Percentiles rank a stretch among this genome's conserved stretches.
Conservation (phyloP, 1,139 yeast species). For the Lodderomyces pseudojiufengensis region DNA sequence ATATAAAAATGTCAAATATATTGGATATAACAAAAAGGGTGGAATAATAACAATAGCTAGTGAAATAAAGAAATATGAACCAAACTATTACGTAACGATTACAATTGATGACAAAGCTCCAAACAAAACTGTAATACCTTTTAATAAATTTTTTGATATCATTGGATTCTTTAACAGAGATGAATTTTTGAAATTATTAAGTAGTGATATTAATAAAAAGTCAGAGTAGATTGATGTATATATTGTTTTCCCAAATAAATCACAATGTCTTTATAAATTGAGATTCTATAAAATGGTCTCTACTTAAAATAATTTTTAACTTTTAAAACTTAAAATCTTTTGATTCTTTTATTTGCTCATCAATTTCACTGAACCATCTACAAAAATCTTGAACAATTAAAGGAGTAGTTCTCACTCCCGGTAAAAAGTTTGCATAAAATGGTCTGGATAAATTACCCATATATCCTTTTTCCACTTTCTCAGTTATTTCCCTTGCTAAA, state of each 20-base stretch:
- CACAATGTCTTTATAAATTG: too few relatives aligned
- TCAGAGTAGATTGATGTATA: not conserved
- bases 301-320: too few relatives aligned
- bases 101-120: conserved; percentile 28
- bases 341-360: conserved; percentile 25
- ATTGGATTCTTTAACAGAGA: conserved; percentile 45
- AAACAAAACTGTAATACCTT: conserved; percentile 24
- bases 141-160: conserved; percentile 44
- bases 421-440: conserved; percentile 56
- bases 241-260: too few relatives aligned
- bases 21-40: conserved; percentile 44
- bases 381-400: conserved; percentile 39
- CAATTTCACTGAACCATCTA: conserved; percentile 55
- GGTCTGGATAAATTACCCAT: conserved; percentile 57
- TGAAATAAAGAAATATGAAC: conserved; percentile 41
- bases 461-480: conserved; percentile 42
- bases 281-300: not conserved
- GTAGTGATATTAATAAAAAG: conserved; percentile 22
- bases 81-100: conserved; percentile 31
- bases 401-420: conserved; percentile 53
- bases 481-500: conserved; percentile 44
- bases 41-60: conserved; percentile 36
- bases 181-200: conserved; percentile 31
- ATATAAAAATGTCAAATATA: conserved; percentile 55
- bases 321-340: not conserved